A percentile compares a stretch with the other conserved stretches of the same genome.
phyloP scores from a whole-genome alignment of 139 green algal species.

The Bryopsis sp. region DNA sequence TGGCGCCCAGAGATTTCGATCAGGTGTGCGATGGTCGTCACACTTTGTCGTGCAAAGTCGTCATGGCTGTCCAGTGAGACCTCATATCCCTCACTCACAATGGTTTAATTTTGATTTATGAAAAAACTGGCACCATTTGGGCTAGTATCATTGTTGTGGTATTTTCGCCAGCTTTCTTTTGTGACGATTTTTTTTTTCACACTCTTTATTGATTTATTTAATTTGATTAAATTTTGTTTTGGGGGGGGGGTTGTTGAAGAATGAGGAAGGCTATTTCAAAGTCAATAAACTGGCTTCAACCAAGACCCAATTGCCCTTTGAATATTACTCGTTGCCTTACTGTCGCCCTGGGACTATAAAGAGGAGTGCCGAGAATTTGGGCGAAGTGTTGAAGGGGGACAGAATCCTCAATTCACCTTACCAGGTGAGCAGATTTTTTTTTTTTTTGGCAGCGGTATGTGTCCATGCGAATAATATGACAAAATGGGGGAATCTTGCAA shows the following conservation, averaged over 20 bases:
- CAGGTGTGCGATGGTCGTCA: too few species aligned
- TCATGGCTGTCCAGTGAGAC: too few species aligned
- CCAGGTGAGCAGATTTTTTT: constrained; percentile 30
- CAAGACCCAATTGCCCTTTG: constrained; percentile 91
- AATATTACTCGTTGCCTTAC: constrained; percentile 97
- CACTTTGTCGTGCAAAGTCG: too few species aligned
- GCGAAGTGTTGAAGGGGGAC: constrained; percentile 94
- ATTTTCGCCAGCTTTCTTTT: background rate
- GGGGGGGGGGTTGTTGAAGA: constrained; percentile 48
- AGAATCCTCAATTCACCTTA: constrained; percentile 97
- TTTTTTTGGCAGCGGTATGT: background rate
- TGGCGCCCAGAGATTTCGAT: constrained; percentile 81
- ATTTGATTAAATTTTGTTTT: too few species aligned
- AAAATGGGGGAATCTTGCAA: too few species aligned
- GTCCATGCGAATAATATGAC: too few species aligned
- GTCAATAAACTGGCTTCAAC: constrained; percentile 93
- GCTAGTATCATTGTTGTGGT: background rate
- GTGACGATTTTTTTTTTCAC: too few species aligned
- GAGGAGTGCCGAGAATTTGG: constrained; percentile 87
- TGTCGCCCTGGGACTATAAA: constrained; percentile 86
- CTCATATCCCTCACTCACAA: too few species aligned
- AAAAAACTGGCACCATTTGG: too few species aligned
- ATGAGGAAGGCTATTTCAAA: constrained; percentile 78
- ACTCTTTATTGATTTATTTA: too few species aligned
- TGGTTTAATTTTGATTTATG: too few species aligned